Evolutionary conservation across 1,284 basidiomycete species (phyloP), one percentile per base, ranked within the genome.

Genomic region (Cryptococcus depauperatus): DNA sequence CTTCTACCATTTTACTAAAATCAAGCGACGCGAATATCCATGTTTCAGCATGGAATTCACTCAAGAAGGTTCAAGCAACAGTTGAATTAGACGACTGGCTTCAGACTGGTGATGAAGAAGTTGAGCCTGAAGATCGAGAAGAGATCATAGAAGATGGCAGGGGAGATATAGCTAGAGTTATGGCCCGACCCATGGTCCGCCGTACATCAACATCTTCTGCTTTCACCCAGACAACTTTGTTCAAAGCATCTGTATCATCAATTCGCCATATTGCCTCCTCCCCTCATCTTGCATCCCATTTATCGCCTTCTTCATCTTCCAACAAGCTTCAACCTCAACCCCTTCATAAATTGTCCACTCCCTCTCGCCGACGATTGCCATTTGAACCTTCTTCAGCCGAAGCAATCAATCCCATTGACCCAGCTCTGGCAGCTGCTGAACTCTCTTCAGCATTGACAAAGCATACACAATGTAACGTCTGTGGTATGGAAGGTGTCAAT

Each of bases 381-480:
- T 60, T 59, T 14, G 56, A 60, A 32, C 57, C 60, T 1, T 37
- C 44, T 8, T 11, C 14, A 18, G 19, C 26, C 18, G 46, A 48
- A 16, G 30, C 34, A 3, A 55, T 66, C 7, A 53, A 55, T 9
- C 30, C 53, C 0, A 64, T 64, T n/a, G 64, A 69, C 41, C 63
- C 63, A 0, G 56, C 51, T 14, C 50, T 69, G 4, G 63, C 64
- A 1, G 62, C 57, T 13, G 57, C 59, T 4, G 65, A 69, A 43
- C 49, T 65, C 13, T 52, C 58, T 9, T 57, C 53, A 13, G 54
- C 61, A 2, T 40, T 69, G 44, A 69, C 66, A 1, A 67, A 66
- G 38, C 59, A 65, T 37, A 58, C 62, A 11, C 48, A 41, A 7
- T 69, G 66, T 46, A 55, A 56, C 5, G 64, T 69, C 2, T 69